These are phyloP conservation scores for Mortierella sp. DNA, from an alignment of 371 early-diverging fungal genomes.

Conservation along the genomic window DNA sequence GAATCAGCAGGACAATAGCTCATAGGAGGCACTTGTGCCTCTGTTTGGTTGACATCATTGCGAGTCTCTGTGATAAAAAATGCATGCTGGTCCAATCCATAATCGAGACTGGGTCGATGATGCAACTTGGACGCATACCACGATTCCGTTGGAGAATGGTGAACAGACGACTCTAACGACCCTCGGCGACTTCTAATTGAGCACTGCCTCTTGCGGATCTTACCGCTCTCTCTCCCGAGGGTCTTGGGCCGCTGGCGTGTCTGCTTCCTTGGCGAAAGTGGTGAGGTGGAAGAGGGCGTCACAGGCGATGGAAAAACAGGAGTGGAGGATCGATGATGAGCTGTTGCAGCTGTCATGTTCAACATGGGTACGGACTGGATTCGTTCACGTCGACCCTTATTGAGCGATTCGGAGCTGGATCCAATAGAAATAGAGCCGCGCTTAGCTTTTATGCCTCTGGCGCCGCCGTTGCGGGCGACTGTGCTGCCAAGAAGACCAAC, in stretches of 20 bases:
- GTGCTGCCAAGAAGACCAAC: conserved; percentile 31
- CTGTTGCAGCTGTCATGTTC: conserved; percentile 14
- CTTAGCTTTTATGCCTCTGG: conserved; percentile 28
- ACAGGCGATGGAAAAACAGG: conserved; percentile 37
- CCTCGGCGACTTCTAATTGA: conserved; percentile 18
- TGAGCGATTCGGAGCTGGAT: conserved; percentile 25
- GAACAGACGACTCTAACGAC: conserved; percentile 26
- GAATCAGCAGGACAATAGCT: conserved; percentile 5
- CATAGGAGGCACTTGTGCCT: conserved; percentile 11
- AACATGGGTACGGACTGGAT: conserved; percentile 35
- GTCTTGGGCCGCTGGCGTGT: conserved; percentile 22
- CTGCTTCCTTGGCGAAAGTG: conserved; percentile 25
- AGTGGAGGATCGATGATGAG: conserved; percentile 23
- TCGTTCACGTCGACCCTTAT: conserved; percentile 27
- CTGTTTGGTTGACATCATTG: conserved; percentile 2
- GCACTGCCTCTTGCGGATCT: conserved; percentile 25
- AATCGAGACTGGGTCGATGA: conserved; percentile 51
- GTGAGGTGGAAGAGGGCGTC: conserved; percentile 27
- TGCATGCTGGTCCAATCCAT: conserved; percentile 31
- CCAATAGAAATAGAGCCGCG: conserved; percentile 31
- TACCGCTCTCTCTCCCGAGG: conserved; percentile 13
- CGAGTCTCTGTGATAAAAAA: conserved; percentile 8
- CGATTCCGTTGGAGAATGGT: conserved; percentile 11
- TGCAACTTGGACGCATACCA: conserved; percentile 55
- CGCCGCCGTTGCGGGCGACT: conserved; percentile 17